Percentiles rank a stretch among this genome's conserved stretches.
Evolutionary conservation across 169 alveolate genomes (phyloP).

Genomic region (Cryptosporidium sp.): DNA sequence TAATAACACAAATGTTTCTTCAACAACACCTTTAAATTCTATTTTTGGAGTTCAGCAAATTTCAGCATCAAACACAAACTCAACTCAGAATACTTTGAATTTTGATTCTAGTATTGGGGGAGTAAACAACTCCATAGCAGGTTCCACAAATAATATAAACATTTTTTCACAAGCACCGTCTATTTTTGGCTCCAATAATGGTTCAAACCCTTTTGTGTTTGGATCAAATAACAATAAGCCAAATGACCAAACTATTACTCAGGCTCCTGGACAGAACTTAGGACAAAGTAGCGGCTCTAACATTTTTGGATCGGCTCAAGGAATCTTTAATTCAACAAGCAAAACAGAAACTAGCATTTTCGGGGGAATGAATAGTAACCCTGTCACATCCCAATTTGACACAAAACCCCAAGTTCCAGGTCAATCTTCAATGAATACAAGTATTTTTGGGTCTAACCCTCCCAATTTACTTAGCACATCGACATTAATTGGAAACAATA

Average conservation of each 20-base stretch:
- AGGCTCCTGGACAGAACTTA: not conserved
- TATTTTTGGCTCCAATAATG: not conserved
- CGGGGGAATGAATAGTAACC: conserved; percentile 2
- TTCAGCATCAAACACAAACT: not conserved
- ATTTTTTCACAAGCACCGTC: conserved; percentile 8
- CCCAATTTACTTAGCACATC: conserved; percentile 18
- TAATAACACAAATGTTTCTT: not conserved
- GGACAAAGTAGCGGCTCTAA: not conserved
- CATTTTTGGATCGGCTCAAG: not conserved
- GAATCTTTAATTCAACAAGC: conserved; percentile 9
- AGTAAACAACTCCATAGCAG: conserved; percentile 2
- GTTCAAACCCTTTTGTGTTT: conserved; percentile 31
- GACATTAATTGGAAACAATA: conserved; percentile 5
- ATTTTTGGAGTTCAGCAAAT: conserved; percentile 12
- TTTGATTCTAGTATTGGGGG: not conserved
- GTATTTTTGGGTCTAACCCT: conserved; percentile 55
- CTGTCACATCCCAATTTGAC: conserved; percentile 21
- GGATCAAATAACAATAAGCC: conserved; percentile 40
- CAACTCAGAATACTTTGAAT: not conserved
- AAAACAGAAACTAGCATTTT: conserved; percentile 40
- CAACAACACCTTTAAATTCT: conserved; percentile 4
- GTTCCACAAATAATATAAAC: not conserved
- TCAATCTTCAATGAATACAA: not conserved
- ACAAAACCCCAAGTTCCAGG: not conserved
- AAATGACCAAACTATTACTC: not conserved